These are phyloP conservation scores for Imleria badia DNA, from an alignment of 768 basidiomycete genomes.

Conservation along the genomic window DNA sequence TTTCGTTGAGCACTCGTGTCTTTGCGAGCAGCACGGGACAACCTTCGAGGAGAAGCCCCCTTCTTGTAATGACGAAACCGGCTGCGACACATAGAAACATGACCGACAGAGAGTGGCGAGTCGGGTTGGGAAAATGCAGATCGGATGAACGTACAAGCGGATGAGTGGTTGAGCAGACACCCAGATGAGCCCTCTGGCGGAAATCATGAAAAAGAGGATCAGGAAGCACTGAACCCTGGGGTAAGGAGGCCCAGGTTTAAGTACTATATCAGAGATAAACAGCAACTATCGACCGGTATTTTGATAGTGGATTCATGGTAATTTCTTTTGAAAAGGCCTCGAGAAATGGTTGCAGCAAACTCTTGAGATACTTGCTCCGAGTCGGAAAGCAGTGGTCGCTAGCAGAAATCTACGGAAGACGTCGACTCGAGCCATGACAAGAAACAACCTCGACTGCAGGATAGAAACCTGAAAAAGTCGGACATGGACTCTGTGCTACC, in stretches of 20 bases:
- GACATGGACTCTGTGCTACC: not conserved
- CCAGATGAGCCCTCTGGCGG: constrained; percentile 56
- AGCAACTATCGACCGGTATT: not conserved
- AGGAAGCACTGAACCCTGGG: not conserved
- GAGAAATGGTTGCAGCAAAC: not conserved
- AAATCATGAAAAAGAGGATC: constrained; percentile 16
- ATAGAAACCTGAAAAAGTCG: not conserved
- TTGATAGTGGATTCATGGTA: not conserved
- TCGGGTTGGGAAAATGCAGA: not conserved
- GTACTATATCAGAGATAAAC: not conserved
- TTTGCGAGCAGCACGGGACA: not conserved
- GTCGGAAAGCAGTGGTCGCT: not conserved
- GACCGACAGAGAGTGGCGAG: not conserved
- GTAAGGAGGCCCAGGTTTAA: constrained; percentile 1
- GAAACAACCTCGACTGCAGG: not conserved
- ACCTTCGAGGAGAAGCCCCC: constrained; percentile 59
- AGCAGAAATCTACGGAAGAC: no score
- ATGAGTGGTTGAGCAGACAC: constrained; percentile 59
- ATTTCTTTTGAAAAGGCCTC: not conserved
- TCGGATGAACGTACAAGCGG: constrained; percentile 46
- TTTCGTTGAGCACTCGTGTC: not conserved
- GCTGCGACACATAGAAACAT: constrained; percentile 55
- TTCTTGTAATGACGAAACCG: constrained; percentile 60
- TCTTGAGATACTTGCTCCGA: not conserved
- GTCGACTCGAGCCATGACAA: not conserved